Conservation (phyloP, 208 protist species). For the Crithidia sp. region DNA sequence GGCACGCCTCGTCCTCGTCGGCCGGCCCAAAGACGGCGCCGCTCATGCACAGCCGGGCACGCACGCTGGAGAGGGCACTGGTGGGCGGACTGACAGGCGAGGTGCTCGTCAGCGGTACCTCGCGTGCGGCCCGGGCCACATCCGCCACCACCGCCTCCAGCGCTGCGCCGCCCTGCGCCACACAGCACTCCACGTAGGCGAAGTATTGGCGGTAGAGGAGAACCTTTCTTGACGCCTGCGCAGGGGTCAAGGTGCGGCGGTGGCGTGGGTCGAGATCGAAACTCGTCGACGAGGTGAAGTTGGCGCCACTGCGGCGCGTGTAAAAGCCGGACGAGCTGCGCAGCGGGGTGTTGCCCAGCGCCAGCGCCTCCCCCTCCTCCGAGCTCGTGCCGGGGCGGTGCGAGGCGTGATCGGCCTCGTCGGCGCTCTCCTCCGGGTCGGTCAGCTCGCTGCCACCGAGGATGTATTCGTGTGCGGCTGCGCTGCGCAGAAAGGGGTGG, state of each 20-base stretch:
- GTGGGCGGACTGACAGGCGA: neutral
- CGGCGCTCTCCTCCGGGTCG: neutral
- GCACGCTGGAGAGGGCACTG: neutral
- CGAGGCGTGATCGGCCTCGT: neutral
- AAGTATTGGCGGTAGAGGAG: slow-evolving; percentile 20
- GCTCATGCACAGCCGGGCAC: neutral
- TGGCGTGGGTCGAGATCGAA: neutral
- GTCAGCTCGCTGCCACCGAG: neutral
- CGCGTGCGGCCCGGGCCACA: neutral
- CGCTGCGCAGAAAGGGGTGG: slow-evolving; percentile 5
- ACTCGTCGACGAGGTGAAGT: neutral
- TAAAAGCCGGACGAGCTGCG: neutral
- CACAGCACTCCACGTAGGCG: slow-evolving; percentile 2
- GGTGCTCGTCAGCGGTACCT: neutral
- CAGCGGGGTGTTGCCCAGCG: neutral
- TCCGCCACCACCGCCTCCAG: neutral
- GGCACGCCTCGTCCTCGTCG: slow-evolving; percentile 5
- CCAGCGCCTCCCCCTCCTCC: neutral
- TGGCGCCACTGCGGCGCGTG: neutral
- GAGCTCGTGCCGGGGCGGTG: neutral
- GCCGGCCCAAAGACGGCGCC: neutral
- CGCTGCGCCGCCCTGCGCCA: neutral
- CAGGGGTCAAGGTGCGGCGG: neutral
- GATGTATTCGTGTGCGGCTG: neutral
- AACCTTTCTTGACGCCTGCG: neutral